A percentile compares a stretch with the other conserved stretches of the same genome.
These are phyloP conservation scores for Phalaenopsis hybrid DNA, from an alignment of 116 monocot genomes.

Conservation along the genomic window DNA sequence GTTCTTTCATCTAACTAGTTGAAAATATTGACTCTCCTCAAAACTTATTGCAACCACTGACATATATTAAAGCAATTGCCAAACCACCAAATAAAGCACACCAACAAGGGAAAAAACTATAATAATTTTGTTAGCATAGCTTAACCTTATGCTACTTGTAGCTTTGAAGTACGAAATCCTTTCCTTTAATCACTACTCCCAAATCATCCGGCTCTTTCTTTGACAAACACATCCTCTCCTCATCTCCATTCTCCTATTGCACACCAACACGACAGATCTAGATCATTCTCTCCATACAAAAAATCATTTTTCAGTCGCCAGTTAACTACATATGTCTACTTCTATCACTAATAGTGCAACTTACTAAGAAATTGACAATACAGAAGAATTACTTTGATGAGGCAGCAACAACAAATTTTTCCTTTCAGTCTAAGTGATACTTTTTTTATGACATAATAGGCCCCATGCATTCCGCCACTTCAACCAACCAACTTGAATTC, in stretches of 20 bases:
- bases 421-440: no score
- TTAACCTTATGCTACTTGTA: constrained; percentile 89
- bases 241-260: constrained; percentile 32
- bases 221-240: constrained; percentile 44
- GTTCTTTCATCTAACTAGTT: constrained; percentile 5
- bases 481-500: no score
- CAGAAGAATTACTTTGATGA: no score
- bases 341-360: constrained; percentile 3
- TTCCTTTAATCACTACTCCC: constrained; percentile 78
- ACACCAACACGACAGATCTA: constrained; percentile 19
- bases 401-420: no score
- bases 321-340: constrained; percentile 14
- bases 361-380: no score
- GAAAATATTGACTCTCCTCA: no score
- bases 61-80: background rate
- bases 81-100: no score
- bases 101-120: no score
- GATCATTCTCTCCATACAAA: constrained; percentile 8
- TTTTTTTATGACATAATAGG: no score
- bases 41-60: background rate
- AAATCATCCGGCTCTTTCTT: constrained; percentile 68
- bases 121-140: constrained; percentile 27
- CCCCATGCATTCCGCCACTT: no score
- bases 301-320: constrained; percentile 48
- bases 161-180: constrained; percentile 83